These are phyloP conservation scores for Phtheirospermum japonicum DNA, from an alignment of 257 asterid genomes.

Conservation along the genomic window DNA sequence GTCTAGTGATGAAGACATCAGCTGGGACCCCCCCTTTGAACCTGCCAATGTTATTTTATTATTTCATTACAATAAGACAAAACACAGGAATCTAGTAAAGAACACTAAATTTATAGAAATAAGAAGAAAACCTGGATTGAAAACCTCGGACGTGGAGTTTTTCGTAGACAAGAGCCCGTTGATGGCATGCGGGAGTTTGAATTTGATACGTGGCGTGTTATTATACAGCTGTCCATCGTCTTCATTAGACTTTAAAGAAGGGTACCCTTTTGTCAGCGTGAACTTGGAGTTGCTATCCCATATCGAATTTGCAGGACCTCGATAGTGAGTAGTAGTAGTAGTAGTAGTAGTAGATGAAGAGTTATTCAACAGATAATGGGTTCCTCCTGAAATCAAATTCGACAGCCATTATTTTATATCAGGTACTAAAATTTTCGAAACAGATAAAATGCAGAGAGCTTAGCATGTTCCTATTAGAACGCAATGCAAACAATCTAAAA, in stretches of 20 bases:
- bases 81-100: slow-evolving; percentile 44
- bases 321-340: not conserved
- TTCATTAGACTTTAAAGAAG: slow-evolving; percentile 28
- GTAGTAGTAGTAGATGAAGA: slow-evolving; percentile 1
- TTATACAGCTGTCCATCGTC: slow-evolving; percentile 38
- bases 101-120: not conserved
- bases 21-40: slow-evolving; percentile 42
- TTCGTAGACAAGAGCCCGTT: slow-evolving; percentile 36
- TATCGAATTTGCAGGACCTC: slow-evolving; percentile 32
- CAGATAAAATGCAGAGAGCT: not conserved
- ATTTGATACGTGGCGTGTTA: slow-evolving; percentile 22
- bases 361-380: slow-evolving; percentile 48
- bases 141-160: slow-evolving; percentile 38
- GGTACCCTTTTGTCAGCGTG: slow-evolving; percentile 51
- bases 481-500: too few species aligned
- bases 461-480: not conserved
- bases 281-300: slow-evolving; percentile 66
- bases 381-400: slow-evolving; percentile 41
- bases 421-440: not conserved
- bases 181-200: slow-evolving; percentile 35
- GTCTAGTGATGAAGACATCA: slow-evolving; percentile 38
- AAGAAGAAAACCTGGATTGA: slow-evolving; percentile 51
- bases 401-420: not conserved
- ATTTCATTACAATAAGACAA: too few species aligned
- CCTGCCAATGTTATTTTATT: too few species aligned